A percentile compares a stretch with the other conserved stretches of the same genome.
Conservation (phyloP, 495 filamentous ascomycete genomes). For the Neurospora intermedia region DNA sequence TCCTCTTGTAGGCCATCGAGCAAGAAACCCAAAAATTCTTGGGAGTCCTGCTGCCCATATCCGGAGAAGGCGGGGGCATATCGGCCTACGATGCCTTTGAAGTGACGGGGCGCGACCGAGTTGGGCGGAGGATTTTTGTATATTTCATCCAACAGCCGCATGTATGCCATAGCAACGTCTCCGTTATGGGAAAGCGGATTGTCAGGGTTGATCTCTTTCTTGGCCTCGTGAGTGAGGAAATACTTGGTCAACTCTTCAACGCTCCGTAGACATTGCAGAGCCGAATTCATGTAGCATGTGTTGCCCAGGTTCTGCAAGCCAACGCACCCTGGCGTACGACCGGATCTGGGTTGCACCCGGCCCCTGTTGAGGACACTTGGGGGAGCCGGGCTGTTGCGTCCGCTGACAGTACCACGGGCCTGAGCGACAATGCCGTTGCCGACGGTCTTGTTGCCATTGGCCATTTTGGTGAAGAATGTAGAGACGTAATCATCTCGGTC, state of each 20-base stretch:
- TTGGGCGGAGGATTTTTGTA: constrained; percentile 50
- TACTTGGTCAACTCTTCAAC: constrained; percentile 87
- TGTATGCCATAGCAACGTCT: constrained; percentile 72
- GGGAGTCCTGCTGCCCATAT: constrained; percentile 93
- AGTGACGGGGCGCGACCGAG: constrained; percentile 60
- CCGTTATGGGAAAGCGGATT: constrained; percentile 82
- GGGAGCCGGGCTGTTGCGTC: constrained; percentile 55
- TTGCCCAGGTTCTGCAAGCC: constrained; percentile 88
- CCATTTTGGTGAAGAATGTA: constrained; percentile 17
- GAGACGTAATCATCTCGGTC: constrained; percentile 55
- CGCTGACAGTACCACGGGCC: constrained; percentile 29
- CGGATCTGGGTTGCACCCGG: constrained; percentile 47
- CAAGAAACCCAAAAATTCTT: constrained; percentile 94
- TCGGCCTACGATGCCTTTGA: constrained; percentile 71
- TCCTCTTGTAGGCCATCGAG: constrained; percentile 94
- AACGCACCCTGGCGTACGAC: constrained; percentile 58
- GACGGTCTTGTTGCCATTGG: constrained; percentile 19
- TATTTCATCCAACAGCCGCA: constrained; percentile 58
- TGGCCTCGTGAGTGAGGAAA: constrained; percentile 66
- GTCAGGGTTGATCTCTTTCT: constrained; percentile 65
- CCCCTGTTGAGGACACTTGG: constrained; percentile 51
- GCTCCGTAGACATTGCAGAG: constrained; percentile 82
- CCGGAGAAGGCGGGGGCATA: constrained; percentile 80
- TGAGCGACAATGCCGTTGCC: constrained; percentile 20
- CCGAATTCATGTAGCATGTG: constrained; percentile 98